phyloP scores from a whole-genome alignment of 2,329 filamentous ascomycete species.

The Pestalotiopsis sp. region DNA sequence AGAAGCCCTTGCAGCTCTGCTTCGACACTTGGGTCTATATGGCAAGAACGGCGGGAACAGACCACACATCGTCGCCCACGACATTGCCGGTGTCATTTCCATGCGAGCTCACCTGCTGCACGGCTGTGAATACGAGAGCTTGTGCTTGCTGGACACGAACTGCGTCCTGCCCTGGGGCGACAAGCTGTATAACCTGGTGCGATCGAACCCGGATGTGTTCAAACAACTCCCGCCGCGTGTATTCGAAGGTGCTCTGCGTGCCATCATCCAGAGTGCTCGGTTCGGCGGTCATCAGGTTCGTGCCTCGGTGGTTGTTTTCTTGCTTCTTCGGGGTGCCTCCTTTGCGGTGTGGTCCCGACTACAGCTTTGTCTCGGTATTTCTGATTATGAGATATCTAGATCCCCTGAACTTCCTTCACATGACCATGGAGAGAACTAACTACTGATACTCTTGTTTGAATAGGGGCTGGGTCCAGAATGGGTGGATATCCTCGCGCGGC shows the following conservation, averaged over 20 bases:
- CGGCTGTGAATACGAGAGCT: constrained; percentile 2
- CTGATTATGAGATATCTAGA: too few species aligned
- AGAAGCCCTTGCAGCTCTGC: not conserved
- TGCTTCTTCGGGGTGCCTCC: too few species aligned
- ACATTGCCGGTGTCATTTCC: constrained; percentile 1
- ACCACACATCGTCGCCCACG: constrained; percentile 1
- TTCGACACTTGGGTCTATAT: not conserved
- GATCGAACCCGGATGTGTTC: constrained; percentile 3
- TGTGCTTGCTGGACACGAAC: constrained; percentile 8
- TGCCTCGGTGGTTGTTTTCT: too few species aligned
- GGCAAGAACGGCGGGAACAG: not conserved
- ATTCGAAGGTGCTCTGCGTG: constrained; percentile 1
- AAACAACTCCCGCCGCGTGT: not conserved
- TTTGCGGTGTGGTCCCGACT: too few species aligned
- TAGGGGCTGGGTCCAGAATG: not conserved
- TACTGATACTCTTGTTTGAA: too few species aligned
- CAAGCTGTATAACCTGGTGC: constrained; percentile 8
- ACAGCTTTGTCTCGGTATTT: too few species aligned
- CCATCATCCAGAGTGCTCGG: constrained; percentile 5
- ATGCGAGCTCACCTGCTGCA: constrained; percentile 3
- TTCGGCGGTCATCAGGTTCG: not conserved
- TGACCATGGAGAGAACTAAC: too few species aligned
- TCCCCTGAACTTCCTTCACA: too few species aligned
- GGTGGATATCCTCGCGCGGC: constrained; percentile 5
- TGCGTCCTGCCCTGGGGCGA: constrained; percentile 9